Conservation (phyloP, 176 grass and related monocot species). For the Alloteropsis semialata region DNA sequence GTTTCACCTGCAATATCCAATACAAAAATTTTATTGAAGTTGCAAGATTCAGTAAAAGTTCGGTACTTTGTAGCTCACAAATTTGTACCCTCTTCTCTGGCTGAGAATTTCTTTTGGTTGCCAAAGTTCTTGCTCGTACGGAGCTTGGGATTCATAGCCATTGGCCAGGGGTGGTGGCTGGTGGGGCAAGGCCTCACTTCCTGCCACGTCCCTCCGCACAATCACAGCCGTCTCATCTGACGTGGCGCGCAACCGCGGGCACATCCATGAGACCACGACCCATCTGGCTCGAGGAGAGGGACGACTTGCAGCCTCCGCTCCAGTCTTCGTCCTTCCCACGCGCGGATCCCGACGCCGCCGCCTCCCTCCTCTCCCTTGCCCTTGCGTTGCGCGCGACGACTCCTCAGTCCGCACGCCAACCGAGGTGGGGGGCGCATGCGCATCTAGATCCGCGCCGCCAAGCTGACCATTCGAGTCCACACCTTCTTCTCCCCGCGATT, state of each 20-base stretch:
- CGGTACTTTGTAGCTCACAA: too few species aligned
- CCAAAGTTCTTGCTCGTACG: too few species aligned
- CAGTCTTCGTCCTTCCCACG: background rate
- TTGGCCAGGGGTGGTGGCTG: too few species aligned
- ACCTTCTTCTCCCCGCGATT: background rate
- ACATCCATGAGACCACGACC: background rate
- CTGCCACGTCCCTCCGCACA: too few species aligned
- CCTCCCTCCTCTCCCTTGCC: background rate
- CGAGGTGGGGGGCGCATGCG: background rate
- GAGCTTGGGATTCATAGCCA: too few species aligned
- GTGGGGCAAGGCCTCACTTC: too few species aligned
- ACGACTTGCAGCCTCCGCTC: background rate
- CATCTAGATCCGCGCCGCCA: conserved; percentile 42
- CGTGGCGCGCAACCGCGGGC: background rate
- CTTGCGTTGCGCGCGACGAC: background rate
- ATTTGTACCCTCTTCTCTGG: too few species aligned
- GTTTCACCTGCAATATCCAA: too few species aligned
- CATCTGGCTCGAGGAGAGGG: background rate
- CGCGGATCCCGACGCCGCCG: conserved; percentile 10
- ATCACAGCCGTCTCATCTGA: background rate
- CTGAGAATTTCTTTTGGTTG: too few species aligned
- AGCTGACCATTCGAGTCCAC: conserved; percentile 23
- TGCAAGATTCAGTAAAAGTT: too few species aligned
- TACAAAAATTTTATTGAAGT: too few species aligned
- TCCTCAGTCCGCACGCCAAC: background rate